These are phyloP conservation scores for Citrus medica DNA, from an alignment of 345 rosid species.

Conservation along the genomic window DNA sequence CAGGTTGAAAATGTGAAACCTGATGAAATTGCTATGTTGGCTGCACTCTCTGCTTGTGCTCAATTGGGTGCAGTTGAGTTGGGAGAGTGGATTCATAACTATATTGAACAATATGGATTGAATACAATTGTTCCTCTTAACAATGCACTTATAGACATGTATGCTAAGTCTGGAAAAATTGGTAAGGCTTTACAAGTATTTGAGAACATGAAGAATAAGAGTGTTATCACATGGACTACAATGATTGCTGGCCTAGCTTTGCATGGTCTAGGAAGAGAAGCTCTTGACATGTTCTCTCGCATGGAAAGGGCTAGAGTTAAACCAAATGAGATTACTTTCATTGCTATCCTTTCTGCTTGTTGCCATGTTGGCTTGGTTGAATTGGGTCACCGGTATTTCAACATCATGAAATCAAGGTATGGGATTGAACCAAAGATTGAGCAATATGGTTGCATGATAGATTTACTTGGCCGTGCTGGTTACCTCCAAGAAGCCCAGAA, in stretches of 20 bases:
- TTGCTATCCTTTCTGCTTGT: conserved; percentile 74
- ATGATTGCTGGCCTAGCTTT: conserved; percentile 63
- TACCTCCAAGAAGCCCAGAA: conserved; percentile 52
- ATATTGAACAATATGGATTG: conserved; percentile 35
- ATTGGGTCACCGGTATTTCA: conserved; percentile 42
- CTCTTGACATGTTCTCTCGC: conserved; percentile 55
- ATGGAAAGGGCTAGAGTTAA: conserved; percentile 46
- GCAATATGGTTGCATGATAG: conserved; percentile 77
- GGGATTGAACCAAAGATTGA: conserved; percentile 49
- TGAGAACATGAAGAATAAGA: conserved; percentile 40
- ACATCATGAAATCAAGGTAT: conserved; percentile 37
- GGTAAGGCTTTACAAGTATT: conserved; percentile 51
- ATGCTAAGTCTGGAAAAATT: conserved; percentile 64
- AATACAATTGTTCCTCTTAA: conserved; percentile 35
- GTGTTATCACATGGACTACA: conserved; percentile 69
- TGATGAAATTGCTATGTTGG: conserved; percentile 62
- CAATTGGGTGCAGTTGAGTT: conserved; percentile 55
- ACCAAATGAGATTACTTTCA: conserved; percentile 71
- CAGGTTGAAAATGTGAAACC: conserved; percentile 52
- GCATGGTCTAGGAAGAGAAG: conserved; percentile 63
- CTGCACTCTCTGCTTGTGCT: conserved; percentile 70
- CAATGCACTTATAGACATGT: conserved; percentile 72
- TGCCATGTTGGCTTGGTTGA: conserved; percentile 65
- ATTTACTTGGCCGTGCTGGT: conserved; percentile 68
- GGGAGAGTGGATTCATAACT: conserved; percentile 59